Conservation (phyloP, 108 stramenopile species). For the Fragilariopsis cylindrus region DNA sequence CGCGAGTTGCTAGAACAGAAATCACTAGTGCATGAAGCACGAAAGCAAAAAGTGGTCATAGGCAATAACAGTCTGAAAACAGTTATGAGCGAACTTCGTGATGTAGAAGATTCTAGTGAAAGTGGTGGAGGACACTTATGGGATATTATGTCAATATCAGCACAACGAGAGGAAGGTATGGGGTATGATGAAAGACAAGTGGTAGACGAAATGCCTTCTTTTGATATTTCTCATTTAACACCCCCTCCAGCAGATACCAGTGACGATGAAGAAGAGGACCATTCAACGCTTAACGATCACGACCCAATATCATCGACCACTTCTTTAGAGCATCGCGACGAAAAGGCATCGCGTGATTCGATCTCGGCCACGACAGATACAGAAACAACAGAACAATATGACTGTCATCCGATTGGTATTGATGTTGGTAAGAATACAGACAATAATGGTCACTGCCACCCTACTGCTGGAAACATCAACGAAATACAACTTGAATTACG, state of each 20-base stretch:
- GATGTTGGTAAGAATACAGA: neutral
- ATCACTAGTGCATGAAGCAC: no score
- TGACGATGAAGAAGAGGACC: neutral
- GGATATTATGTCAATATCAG: no score
- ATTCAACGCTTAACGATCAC: neutral
- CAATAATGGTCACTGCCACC: neutral
- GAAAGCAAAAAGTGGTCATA: no score
- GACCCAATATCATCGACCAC: neutral
- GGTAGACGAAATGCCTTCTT: no score
- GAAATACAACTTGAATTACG: slow-evolving; percentile 17
- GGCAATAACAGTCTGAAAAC: no score
- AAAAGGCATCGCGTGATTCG: neutral
- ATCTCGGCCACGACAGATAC: neutral
- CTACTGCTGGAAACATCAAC: neutral
- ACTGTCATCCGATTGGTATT: neutral
- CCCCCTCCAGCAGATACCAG: neutral
- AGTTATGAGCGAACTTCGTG: no score
- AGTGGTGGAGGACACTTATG: neutral
- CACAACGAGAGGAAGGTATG: no score
- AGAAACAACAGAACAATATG: neutral
- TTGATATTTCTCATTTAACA: no score
- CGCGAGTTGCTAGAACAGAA: no score
- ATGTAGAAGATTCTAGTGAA: no score
- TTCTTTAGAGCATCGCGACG: slow-evolving; percentile 1
- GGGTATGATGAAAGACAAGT: no score